phyloP scores from a whole-genome alignment of 352 stramenopile genomes.

The Globisporangium nodosum region DNA sequence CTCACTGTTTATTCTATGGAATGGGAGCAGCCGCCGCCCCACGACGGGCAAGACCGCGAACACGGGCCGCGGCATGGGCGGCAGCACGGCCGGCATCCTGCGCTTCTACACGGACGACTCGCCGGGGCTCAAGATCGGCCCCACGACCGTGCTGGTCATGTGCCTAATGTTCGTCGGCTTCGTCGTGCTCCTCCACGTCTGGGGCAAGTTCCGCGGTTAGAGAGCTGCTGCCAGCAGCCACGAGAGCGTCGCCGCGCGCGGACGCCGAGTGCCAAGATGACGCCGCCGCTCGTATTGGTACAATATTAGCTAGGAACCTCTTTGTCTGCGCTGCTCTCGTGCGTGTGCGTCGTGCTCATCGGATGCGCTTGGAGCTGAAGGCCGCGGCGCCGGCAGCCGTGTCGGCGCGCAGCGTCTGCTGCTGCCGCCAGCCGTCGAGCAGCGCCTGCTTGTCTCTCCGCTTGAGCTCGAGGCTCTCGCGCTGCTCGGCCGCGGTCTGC shows the following conservation, averaged over 20 bases:
- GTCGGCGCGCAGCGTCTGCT: conserved; percentile 23
- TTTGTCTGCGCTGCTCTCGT: not conserved
- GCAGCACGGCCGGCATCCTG: conserved; percentile 90
- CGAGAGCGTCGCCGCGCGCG: not conserved
- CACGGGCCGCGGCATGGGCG: conserved; percentile 79
- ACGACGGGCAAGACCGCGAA: conserved; percentile 47
- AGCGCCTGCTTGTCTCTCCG: conserved; percentile 31
- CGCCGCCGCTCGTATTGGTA: conserved; percentile 15
- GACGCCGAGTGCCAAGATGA: not conserved
- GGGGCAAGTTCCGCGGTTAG: conserved; percentile 94
- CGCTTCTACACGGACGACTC: conserved; percentile 98
- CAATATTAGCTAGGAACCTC: conserved; percentile 34
- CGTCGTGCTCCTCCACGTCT: conserved; percentile 96
- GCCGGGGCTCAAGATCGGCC: conserved; percentile 93
- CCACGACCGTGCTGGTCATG: conserved; percentile 93
- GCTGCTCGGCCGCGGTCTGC: conserved; percentile 27
- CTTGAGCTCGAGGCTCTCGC: conserved; percentile 20
- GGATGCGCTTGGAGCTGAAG: conserved; percentile 3
- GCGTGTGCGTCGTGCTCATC: conserved; percentile 1
- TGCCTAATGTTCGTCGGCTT: conserved; percentile 95
- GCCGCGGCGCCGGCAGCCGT: too few relatives aligned
- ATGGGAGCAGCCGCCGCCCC: conserved; percentile 37
- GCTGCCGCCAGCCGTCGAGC: conserved; percentile 38
- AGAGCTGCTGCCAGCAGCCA: not conserved
- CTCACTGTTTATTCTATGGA: not conserved